These are phyloP conservation scores for Sarcodon sp. DNA, from an alignment of 768 basidiomycete genomes.

Conservation along the genomic window DNA sequence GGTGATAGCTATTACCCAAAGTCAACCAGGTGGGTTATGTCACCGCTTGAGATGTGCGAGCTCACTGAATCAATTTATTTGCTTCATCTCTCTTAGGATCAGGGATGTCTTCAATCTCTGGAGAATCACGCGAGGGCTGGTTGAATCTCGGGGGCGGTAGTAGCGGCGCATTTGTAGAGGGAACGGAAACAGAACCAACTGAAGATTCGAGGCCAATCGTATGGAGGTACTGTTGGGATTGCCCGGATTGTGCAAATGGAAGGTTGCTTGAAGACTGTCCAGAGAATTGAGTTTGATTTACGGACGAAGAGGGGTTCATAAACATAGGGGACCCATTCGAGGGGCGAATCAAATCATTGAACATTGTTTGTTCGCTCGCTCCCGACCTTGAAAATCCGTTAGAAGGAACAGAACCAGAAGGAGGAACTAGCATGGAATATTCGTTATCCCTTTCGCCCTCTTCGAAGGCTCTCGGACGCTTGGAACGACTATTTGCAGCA, in stretches of 20 bases:
- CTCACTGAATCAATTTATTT: conserved; percentile 70
- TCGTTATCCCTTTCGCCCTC: conserved; percentile 29
- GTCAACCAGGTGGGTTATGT: background rate
- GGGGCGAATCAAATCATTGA: conserved; percentile 47
- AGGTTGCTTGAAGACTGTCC: conserved; percentile 20
- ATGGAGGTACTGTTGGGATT: conserved; percentile 14
- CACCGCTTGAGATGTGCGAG: conserved; percentile 2
- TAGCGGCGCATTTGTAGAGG: conserved; percentile 23
- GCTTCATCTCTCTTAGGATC: conserved; percentile 72
- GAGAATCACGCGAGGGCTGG: background rate
- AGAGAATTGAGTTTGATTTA: conserved; percentile 19
- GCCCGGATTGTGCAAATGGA: conserved; percentile 7
- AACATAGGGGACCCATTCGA: conserved; percentile 49
- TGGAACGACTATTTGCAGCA: conserved; percentile 24
- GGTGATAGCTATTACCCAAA: conserved; percentile 52
- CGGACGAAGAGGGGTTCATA: conserved; percentile 29
- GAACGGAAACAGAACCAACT: conserved; percentile 45
- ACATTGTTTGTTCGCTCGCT: conserved; percentile 36
- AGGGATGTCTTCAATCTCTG: conserved; percentile 38
- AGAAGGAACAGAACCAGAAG: conserved; percentile 19
- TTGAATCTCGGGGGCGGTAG: conserved; percentile 16
- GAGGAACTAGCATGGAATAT: conserved; percentile 45
- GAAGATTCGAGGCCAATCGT: conserved; percentile 32
- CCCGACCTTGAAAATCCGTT: conserved; percentile 24
- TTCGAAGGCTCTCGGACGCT: conserved; percentile 33